Conservation (phyloP, 805 yeast species). For the Cyberlindnera amylophila region DNA sequence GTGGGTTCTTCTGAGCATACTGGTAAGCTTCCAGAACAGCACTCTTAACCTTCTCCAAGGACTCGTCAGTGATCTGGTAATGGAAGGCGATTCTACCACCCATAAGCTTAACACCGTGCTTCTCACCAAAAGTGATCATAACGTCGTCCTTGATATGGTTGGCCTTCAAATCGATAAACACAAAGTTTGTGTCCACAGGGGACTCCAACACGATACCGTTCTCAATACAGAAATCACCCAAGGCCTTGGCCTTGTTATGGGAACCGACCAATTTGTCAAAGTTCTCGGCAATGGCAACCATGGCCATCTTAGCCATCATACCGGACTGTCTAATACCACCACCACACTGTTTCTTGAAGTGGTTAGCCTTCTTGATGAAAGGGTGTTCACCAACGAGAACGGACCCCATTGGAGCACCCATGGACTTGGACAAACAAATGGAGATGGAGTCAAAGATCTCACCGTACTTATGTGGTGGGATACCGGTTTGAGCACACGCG, state of each 20-base stretch:
- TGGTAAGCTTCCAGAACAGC: conserved; percentile 56
- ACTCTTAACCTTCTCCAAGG: conserved; percentile 52
- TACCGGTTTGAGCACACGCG: conserved; percentile 61
- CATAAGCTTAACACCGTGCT: conserved; percentile 46
- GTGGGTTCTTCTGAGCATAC: conserved; percentile 51
- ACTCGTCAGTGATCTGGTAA: conserved; percentile 27
- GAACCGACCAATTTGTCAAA: conserved; percentile 43
- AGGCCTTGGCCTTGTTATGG: conserved; percentile 46
- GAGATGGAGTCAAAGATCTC: conserved; percentile 83
- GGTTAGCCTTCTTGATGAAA: conserved; percentile 68
- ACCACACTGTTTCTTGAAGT: conserved; percentile 87
- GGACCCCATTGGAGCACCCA: conserved; percentile 94
- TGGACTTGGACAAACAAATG: conserved; percentile 80
- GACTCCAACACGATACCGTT: conserved; percentile 57
- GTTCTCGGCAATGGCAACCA: conserved; percentile 70
- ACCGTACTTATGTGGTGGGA: conserved; percentile 64
- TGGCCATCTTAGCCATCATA: conserved; percentile 74
- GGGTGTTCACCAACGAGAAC: conserved; percentile 65
- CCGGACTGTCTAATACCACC: conserved; percentile 94
- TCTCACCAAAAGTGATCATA: conserved; percentile 47
- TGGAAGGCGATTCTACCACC: conserved; percentile 11
- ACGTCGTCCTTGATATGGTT: conserved; percentile 3
- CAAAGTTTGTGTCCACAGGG: conserved; percentile 85
- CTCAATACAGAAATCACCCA: conserved; percentile 49
- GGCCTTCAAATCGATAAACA: conserved; percentile 56